phyloP scores from a whole-genome alignment of 1,284 basidiomycete species.

The Bothia castanella region DNA sequence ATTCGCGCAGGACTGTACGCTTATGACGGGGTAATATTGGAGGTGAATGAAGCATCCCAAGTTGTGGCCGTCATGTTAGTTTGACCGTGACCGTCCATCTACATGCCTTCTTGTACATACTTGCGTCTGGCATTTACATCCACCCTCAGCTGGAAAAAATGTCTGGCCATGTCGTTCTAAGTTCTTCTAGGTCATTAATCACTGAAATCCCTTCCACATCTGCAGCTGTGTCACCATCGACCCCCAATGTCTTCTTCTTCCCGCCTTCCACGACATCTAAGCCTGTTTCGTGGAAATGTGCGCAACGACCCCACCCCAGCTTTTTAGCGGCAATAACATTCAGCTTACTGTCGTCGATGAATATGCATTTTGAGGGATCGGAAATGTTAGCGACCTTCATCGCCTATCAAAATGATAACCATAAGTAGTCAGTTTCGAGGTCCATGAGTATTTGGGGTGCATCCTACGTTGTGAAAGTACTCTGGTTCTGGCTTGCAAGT shows the following conservation, averaged over 20 bases:
- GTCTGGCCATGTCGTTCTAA: slow-evolving; percentile 67
- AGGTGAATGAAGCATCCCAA: slow-evolving; percentile 75
- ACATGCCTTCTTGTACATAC: not conserved
- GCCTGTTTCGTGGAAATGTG: slow-evolving; percentile 68
- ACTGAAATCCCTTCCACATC: slow-evolving; percentile 43
- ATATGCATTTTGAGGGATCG: slow-evolving; percentile 67
- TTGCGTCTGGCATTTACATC: slow-evolving; percentile 1
- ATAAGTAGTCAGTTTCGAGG: slow-evolving; percentile 3
- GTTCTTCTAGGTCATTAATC: slow-evolving; percentile 55
- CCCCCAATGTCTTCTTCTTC: slow-evolving; percentile 48
- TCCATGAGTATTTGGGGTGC: not conserved
- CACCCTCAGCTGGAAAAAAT: slow-evolving; percentile 44
- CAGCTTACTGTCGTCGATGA: slow-evolving; percentile 69
- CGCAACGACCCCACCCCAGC: slow-evolving; percentile 69
- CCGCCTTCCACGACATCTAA: slow-evolving; percentile 63
- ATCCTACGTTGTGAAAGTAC: slow-evolving; percentile 58
- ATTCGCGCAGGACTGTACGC: slow-evolving; percentile 58
- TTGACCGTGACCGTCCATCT: slow-evolving; percentile 33
- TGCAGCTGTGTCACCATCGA: slow-evolving; percentile 37
- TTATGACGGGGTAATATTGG: slow-evolving; percentile 78
- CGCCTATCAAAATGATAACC: slow-evolving; percentile 44
- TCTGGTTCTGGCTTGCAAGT: slow-evolving; percentile 79
- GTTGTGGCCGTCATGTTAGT: slow-evolving; percentile 72
- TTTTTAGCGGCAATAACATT: slow-evolving; percentile 63
- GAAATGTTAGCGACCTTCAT: slow-evolving; percentile 54